Conservation (phyloP, 371 early-diverging fungal genomes). For the Umbelopsis sp. region DNA sequence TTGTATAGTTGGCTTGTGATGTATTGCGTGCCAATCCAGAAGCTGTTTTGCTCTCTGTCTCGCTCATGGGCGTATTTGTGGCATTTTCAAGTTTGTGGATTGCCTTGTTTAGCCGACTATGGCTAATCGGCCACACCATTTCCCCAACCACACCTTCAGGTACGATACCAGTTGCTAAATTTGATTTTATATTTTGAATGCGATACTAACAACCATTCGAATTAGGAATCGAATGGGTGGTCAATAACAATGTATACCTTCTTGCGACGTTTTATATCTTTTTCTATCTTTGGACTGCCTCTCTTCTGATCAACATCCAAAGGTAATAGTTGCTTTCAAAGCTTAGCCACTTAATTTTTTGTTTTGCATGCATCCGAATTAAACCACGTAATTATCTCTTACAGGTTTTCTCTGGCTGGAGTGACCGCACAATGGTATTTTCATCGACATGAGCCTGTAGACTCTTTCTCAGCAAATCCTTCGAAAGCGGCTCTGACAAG, state of each 20-base stretch:
- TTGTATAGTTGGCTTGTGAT: conserved; percentile 70
- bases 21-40: conserved; percentile 73
- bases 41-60: conserved; percentile 63
- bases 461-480: conserved; percentile 39
- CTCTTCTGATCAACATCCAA: conserved; percentile 70
- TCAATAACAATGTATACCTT: conserved; percentile 57
- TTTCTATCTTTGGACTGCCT: conserved; percentile 78
- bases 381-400: not conserved
- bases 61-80: conserved; percentile 57
- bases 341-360: not conserved
- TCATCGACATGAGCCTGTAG: conserved; percentile 53
- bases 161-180: not conserved
- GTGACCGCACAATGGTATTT: conserved; percentile 84
- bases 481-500: conserved; percentile 49
- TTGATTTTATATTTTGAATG: not conserved
- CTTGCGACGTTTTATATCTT: conserved; percentile 62
- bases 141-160: conserved; percentile 22
- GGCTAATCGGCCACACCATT: conserved; percentile 62
- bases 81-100: conserved; percentile 71
- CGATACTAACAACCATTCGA: not conserved
- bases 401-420: conserved; percentile 64
- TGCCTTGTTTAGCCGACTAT: conserved; percentile 66
- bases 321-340: conserved; percentile 39
- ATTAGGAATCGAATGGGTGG: conserved; percentile 46
- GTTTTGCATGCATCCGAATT: not conserved